phyloP scores from a whole-genome alignment of 1,139 yeast species.

The Yamadazyma pseudoaaseri region DNA sequence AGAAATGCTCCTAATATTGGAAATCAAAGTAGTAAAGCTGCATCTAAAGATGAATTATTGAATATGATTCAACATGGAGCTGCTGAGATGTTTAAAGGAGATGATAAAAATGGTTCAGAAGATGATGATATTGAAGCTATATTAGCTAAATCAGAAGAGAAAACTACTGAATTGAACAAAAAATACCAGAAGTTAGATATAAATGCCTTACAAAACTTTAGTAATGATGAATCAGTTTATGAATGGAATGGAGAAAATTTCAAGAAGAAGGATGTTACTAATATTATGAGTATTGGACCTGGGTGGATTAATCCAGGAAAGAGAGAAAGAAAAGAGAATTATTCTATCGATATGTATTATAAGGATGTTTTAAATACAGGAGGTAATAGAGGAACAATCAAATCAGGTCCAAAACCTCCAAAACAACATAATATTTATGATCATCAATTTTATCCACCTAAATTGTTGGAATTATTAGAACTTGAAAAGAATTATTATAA shows the following conservation, averaged over 20 bases:
- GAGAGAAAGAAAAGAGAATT: slow-evolving; percentile 77
- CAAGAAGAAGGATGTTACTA: slow-evolving; percentile 55
- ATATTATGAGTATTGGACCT: slow-evolving; percentile 41
- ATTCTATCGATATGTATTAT: slow-evolving; percentile 75
- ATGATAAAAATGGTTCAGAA: slow-evolving; percentile 19
- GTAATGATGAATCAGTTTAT: slow-evolving; percentile 65
- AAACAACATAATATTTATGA: slow-evolving; percentile 67
- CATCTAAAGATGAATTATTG: slow-evolving; percentile 67
- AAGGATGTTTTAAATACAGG: slow-evolving; percentile 71
- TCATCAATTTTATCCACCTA: slow-evolving; percentile 70
- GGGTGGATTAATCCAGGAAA: slow-evolving; percentile 75
- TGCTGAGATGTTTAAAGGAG: slow-evolving; percentile 50
- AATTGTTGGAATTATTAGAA: slow-evolving; percentile 61
- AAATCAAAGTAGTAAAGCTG: slow-evolving; percentile 40
- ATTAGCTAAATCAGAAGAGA: slow-evolving; percentile 58
- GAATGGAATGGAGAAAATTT: slow-evolving; percentile 87
- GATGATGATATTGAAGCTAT: slow-evolving; percentile 66
- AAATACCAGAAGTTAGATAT: slow-evolving; percentile 67
- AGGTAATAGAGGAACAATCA: slow-evolving; percentile 30
- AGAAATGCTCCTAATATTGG: slow-evolving; percentile 43
- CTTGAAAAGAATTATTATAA: slow-evolving; percentile 61
- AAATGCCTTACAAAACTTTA: slow-evolving; percentile 74
- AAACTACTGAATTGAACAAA: slow-evolving; percentile 60
- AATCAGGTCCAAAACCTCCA: slow-evolving; percentile 60
- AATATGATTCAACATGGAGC: slow-evolving; percentile 86